Evolutionary conservation across 768 basidiomycete species (phyloP).

Genomic region (Sutorius australiensis): DNA sequence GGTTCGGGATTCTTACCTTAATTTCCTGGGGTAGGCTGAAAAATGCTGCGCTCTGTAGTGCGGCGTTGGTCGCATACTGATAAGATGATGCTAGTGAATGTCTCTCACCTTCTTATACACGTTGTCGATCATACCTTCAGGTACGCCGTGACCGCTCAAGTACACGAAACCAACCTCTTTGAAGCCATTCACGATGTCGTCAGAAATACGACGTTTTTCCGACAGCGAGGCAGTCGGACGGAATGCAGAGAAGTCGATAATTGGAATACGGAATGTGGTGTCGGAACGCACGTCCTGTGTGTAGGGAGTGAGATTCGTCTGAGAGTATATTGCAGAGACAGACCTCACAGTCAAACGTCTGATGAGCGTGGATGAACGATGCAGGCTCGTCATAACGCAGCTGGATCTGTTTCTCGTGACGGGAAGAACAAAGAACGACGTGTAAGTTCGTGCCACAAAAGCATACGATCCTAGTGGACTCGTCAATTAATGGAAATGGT

Average conservation of each 20-base stretch:
- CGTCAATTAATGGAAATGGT: no score
- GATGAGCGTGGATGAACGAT: conserved; percentile 13
- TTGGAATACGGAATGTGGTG: conserved; percentile 58
- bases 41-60: conserved; percentile 66
- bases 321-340: neutral
- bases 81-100: no score
- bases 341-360: conserved; percentile 15
- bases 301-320: conserved; percentile 4
- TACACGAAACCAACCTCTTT: conserved; percentile 82
- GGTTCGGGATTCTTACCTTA: conserved; percentile 42
- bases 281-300: conserved; percentile 35
- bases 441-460: neutral
- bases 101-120: conserved; percentile 62
- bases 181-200: conserved; percentile 70
- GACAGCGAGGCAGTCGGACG: conserved; percentile 42
- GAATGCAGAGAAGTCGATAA: conserved; percentile 76
- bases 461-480: neutral
- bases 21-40: conserved; percentile 59
- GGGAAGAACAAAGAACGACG: neutral
- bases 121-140: conserved; percentile 48
- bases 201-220: conserved; percentile 61
- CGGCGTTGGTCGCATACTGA: neutral
- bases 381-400: conserved; percentile 5
- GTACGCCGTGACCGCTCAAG: conserved; percentile 68
- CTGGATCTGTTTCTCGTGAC: neutral